Evolutionary conservation across 2,329 filamentous ascomycete species (phyloP).

Genomic region (Alternaria triticimaculans): DNA sequence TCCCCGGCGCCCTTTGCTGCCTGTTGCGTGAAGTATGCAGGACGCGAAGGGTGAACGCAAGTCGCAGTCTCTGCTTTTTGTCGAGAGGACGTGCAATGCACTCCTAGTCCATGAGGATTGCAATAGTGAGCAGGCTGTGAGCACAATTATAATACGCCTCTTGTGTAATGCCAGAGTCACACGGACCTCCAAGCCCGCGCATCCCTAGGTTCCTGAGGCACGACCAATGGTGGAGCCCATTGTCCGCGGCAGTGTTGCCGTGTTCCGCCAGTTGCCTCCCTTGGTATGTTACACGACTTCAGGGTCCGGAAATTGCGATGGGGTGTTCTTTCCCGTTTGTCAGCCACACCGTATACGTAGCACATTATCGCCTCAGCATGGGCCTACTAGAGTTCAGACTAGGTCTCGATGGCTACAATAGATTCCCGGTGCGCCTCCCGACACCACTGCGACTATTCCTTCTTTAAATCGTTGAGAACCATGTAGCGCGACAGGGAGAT

Average conservation of each 20-base stretch:
- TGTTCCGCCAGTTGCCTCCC: constrained; percentile 17
- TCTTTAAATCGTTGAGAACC: constrained; percentile 86
- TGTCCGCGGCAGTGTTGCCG: constrained; percentile 14
- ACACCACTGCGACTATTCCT: constrained; percentile 55
- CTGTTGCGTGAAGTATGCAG: background rate
- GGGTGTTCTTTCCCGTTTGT: background rate
- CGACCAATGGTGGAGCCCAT: constrained; percentile 7
- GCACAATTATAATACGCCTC: constrained; percentile 4
- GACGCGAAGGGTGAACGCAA: background rate
- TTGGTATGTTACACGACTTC: constrained; percentile 1
- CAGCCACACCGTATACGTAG: background rate
- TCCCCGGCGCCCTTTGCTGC: background rate
- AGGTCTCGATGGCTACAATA: background rate
- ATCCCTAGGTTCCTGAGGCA: constrained; percentile 2
- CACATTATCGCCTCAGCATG: background rate
- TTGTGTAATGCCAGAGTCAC: constrained; percentile 13
- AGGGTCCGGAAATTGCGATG: background rate
- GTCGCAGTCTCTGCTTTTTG: background rate
- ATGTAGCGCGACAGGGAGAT: constrained; percentile 92
- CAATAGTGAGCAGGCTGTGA: constrained; percentile 3
- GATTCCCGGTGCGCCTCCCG: background rate
- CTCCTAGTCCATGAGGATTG: background rate
- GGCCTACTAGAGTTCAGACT: background rate
- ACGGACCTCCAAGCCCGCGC: constrained; percentile 12
- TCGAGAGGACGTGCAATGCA: background rate